Conservation (phyloP, 805 yeast genomes). For the Wickerhamiella nectarea region DNA sequence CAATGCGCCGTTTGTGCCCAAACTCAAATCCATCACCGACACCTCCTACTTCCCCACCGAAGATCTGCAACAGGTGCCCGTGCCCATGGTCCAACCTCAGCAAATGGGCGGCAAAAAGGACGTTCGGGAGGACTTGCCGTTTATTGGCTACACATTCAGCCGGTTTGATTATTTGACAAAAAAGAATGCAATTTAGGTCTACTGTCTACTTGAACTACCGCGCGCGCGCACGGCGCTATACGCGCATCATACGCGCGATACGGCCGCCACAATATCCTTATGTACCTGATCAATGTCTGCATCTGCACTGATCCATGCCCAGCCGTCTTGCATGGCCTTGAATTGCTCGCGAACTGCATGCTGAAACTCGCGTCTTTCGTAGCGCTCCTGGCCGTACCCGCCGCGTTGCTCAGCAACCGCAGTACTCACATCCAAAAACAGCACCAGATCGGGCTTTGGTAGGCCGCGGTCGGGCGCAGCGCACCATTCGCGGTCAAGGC, state of each 20-base stretch:
- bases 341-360: constrained; percentile 52
- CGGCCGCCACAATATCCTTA: background rate
- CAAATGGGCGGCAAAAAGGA: constrained; percentile 47
- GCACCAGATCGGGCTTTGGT: constrained; percentile 70
- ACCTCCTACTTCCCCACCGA: constrained; percentile 97
- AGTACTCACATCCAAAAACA: constrained; percentile 55
- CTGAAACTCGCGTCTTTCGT: constrained; percentile 68
- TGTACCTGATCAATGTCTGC: constrained; percentile 43
- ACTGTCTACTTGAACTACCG: too few relatives aligned
- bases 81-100: constrained; percentile 41
- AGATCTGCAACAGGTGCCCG: constrained; percentile 85
- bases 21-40: constrained; percentile 81
- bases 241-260: background rate
- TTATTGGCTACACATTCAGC: constrained; percentile 92
- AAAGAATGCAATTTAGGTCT: constrained; percentile 25
- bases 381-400: constrained; percentile 91
- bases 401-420: constrained; percentile 37
- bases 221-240: too few relatives aligned
- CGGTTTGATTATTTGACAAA: constrained; percentile 80
- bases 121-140: constrained; percentile 81
- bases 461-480: constrained; percentile 67
- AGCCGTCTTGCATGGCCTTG: constrained; percentile 25
- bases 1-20: constrained; percentile 88
- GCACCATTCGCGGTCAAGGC: constrained; percentile 64
- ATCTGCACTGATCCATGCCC: constrained; percentile 48